These are phyloP conservation scores for Phytopythium oedochilum DNA, from an alignment of 352 stramenopile genomes.

Conservation along the genomic window DNA sequence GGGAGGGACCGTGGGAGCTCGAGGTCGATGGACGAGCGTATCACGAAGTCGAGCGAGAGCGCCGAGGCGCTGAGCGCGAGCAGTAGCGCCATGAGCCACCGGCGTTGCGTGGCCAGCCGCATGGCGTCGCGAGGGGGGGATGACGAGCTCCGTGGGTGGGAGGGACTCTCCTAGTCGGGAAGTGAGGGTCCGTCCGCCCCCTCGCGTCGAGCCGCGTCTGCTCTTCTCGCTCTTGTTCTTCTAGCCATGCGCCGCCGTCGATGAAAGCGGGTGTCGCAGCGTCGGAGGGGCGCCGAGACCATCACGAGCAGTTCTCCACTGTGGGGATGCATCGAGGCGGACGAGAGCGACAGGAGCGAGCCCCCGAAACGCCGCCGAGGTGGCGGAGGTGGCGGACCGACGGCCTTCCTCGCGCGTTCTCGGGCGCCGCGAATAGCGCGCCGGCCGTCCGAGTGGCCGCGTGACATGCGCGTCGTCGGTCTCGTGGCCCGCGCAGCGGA, in stretches of 20 bases:
- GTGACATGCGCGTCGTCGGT: too few species aligned
- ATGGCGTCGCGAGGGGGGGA: background rate
- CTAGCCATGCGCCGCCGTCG: too few species aligned
- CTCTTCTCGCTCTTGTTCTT: too few species aligned
- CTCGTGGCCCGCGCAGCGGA: too few species aligned
- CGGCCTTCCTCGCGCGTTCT: background rate
- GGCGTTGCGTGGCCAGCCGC: background rate
- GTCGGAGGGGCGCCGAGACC: background rate
- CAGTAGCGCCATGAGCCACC: background rate
- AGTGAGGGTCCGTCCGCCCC: background rate
- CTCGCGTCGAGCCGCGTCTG: background rate
- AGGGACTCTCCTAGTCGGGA: background rate
- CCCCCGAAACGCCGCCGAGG: background rate
- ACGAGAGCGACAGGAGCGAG: background rate
- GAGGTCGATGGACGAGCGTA: slow-evolving; percentile 14
- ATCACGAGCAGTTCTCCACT: too few species aligned
- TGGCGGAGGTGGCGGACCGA: too few species aligned
- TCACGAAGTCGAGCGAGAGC: slow-evolving; percentile 3
- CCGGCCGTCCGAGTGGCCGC: too few species aligned
- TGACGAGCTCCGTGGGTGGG: too few species aligned
- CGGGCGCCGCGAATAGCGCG: too few species aligned
- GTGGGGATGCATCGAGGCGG: too few species aligned
- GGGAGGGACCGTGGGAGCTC: slow-evolving; percentile 9
- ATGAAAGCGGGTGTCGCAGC: background rate
- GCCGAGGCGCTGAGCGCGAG: background rate